Evolutionary conservation across 768 basidiomycete species (phyloP).

Genomic region (Nevesoporus exiguus): DNA sequence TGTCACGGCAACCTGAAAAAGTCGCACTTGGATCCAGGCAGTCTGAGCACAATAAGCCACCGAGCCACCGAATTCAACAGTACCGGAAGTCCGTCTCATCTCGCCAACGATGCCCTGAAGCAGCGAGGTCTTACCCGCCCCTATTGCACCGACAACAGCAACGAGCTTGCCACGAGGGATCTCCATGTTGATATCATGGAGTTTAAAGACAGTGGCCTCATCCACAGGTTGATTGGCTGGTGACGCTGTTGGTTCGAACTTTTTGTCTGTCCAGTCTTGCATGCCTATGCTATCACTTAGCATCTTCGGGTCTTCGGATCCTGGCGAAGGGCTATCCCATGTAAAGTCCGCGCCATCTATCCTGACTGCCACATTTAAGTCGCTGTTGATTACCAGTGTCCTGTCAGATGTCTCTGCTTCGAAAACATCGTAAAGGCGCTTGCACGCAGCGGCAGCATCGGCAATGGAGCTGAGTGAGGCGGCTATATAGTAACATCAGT

Average conservation of each 20-base stretch:
- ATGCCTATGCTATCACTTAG: slow-evolving; percentile 12
- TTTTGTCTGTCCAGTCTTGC: slow-evolving; percentile 9
- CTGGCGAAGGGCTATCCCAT: slow-evolving; percentile 79
- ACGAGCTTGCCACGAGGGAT: too few relatives aligned
- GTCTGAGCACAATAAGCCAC: slow-evolving; percentile 83
- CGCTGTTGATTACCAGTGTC: slow-evolving; percentile 49
- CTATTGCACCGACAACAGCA: slow-evolving; percentile 79
- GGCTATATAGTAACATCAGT: slow-evolving; percentile 38
- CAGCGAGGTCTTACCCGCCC: slow-evolving; percentile 54
- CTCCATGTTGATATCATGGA: slow-evolving; percentile 59
- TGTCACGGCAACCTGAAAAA: neutral
- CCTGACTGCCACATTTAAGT: slow-evolving; percentile 60
- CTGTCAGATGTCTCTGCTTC: slow-evolving; percentile 75
- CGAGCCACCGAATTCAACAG: slow-evolving; percentile 67
- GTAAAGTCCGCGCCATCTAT: slow-evolving; percentile 72
- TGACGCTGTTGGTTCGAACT: slow-evolving; percentile 14
- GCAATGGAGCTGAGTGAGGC: too few relatives aligned
- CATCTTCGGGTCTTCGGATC: slow-evolving; percentile 39
- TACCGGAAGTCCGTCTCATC: slow-evolving; percentile 70
- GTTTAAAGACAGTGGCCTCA: slow-evolving; percentile 48
- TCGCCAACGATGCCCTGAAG: slow-evolving; percentile 78
- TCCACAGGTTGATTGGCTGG: slow-evolving; percentile 35
- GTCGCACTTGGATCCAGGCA: slow-evolving; percentile 80
- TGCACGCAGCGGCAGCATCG: slow-evolving; percentile 80
- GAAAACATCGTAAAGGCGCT: slow-evolving; percentile 76